Conservation (phyloP, 768 basidiomycete genomes). For the Cyclocybe aegerita region DNA sequence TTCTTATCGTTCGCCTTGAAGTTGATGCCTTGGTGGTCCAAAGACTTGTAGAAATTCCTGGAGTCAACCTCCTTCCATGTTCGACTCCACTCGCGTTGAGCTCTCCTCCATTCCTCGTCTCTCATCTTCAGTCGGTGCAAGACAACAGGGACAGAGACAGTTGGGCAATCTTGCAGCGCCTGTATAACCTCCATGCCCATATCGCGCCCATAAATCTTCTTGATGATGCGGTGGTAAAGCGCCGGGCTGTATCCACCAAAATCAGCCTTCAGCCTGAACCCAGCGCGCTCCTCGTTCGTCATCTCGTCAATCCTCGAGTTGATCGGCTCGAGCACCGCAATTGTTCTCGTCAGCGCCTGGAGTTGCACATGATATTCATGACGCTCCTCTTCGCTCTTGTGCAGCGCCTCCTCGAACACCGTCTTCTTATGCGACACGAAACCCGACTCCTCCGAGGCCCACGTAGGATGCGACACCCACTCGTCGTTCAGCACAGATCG, state of each 20-base stretch:
- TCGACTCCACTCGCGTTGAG: slow-evolving; percentile 92
- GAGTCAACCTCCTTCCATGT: slow-evolving; percentile 97
- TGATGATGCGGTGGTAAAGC: slow-evolving; percentile 90
- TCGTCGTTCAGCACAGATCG: slow-evolving; percentile 95
- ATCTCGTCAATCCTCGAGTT: slow-evolving; percentile 83
- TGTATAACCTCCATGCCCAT: slow-evolving; percentile 73
- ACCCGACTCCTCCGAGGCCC: slow-evolving; percentile 95
- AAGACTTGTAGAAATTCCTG: slow-evolving; percentile 97
- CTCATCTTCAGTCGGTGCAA: slow-evolving; percentile 86
- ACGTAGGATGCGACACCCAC: slow-evolving; percentile 98
- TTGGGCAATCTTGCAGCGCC: slow-evolving; percentile 90
- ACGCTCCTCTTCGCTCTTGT: slow-evolving; percentile 97
- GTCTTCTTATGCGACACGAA: slow-evolving; percentile 98
- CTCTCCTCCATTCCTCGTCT: slow-evolving; percentile 95
- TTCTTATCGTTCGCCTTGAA: slow-evolving; percentile 98
- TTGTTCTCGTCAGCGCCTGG: slow-evolving; percentile 87
- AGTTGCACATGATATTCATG: slow-evolving; percentile 97
- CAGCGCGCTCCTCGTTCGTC: slow-evolving; percentile 80
- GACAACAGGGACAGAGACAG: slow-evolving; percentile 89
- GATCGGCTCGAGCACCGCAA: slow-evolving; percentile 88
- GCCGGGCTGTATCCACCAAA: slow-evolving; percentile 87
- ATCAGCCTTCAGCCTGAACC: slow-evolving; percentile 81
- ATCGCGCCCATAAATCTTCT: slow-evolving; percentile 90
- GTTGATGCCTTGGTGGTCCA: slow-evolving; percentile 92
- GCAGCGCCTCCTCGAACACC: slow-evolving; percentile 90